Evolutionary conservation across 75 land plant genomes (phyloP), one percentile per base, ranked within the genome.

Genomic region (Ceratopteris richardii): DNA sequence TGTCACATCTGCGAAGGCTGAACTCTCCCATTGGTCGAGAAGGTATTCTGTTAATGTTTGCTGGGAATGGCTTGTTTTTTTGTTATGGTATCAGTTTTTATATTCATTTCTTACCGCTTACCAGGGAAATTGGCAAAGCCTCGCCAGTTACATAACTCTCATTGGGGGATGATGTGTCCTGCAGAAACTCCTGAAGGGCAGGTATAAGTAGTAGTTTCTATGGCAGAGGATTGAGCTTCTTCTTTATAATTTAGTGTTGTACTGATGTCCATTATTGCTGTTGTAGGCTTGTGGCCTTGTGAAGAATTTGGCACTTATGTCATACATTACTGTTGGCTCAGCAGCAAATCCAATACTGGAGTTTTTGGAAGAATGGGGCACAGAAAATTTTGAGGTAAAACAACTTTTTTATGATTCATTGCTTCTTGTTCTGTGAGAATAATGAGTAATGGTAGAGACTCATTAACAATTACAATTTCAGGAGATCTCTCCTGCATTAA

Each of bases 161-260:
- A 95, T 31, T 95, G 99, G 99, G 99, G 99, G 33, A 95, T 95
- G 97, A 95, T 95, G 99, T 95, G 99, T 66, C 99, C 99, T 51
- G 99, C 99, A 48, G 99, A 95, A 65, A 95, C 99, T 7, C 99
- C 99, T 10, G 99, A 95, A 84, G 99, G 99, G 62, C 99, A 95
- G 78, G 95, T 86, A 56, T 51, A 31, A 24, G 31, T n/a, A n/a
- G n/a, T n/a, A n/a, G n/a, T n/a, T n/a, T n/a, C n/a, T n/a, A n/a
- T n/a, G n/a, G n/a, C n/a, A 27, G 3, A n/a, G 48, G 37, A 33
- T 9, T 4, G 7, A 33, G 37, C 3, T 33, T 33, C 9, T 33
- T 4, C 37, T 33, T 3, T n/a, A 9, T 33, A 4, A 33, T 3
- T 33, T 33, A 33, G 37, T 33, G 37, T 4, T 33, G 37, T 33